Evolutionary conservation across 106 monocot species (phyloP), one percentile per base, ranked within the genome.

Genomic region (Xerophyta viscosa): DNA sequence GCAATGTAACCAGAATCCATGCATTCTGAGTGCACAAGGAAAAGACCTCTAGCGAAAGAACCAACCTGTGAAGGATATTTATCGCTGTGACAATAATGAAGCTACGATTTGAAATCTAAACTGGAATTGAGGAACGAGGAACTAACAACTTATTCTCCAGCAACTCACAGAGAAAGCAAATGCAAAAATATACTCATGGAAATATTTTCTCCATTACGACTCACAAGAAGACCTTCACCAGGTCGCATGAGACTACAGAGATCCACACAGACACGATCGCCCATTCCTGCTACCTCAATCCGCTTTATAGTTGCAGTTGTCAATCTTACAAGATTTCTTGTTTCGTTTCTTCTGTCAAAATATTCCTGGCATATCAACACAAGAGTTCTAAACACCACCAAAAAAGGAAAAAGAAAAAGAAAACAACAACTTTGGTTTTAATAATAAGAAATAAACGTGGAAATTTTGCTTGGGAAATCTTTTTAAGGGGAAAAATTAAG

Each of bases 21-120:
- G 58, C 91, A 85, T 66, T 91, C 91, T 27, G 91, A 91, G 20
- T 91, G 91, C 49, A 91, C 91, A 68, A 91, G 81, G 50, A 91
- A 91, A 55, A 91, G 71, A 6, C 91, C 91, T 72, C 78, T 75
- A 29, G 85, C 85, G 53, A 81, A 91, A 9, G 85, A 91, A 31
- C 91, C 81, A 46, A 85, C 81, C 85, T 91, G 55, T 15, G 20
- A 29, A 45, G 2, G 1, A 13, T 2, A 29, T 22, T 2, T 19
- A 28, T 12, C 27, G 0, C 3, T 8, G 25, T 44, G 18, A 1
- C 11, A 54, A 31, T 51, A 51, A 27, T 14, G 43, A 29, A 24
- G 24, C 1, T 15, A 11, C 51, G 43, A 23, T 17, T 65, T 36
- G 57, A 13, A 7, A n/a, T n/a, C n/a, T n/a, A n/a, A n/a, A n/a